Conservation (phyloP, 495 filamentous ascomycete genomes). For the Podospora pseudopauciseta region DNA sequence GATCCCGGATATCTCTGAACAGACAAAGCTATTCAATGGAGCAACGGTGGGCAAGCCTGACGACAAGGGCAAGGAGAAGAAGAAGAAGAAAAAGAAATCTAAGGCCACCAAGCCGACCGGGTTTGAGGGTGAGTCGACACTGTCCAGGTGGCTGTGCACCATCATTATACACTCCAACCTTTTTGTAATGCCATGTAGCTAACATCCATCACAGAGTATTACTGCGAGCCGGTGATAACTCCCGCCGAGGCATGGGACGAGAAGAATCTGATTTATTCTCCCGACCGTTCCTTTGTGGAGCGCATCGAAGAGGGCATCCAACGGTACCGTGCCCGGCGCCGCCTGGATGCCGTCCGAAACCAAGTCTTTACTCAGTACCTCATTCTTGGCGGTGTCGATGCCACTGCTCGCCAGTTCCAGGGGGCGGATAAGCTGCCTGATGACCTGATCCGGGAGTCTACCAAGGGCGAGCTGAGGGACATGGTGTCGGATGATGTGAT, state of each 20-base stretch:
- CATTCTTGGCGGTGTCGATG: constrained; percentile 74
- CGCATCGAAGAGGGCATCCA: constrained; percentile 86
- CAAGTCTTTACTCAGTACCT: constrained; percentile 76
- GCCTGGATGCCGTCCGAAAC: constrained; percentile 58
- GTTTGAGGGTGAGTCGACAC: constrained; percentile 39
- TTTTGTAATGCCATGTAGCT: not conserved
- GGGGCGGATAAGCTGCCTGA: constrained; percentile 54
- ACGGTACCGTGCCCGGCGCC: constrained; percentile 71
- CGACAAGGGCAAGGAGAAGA: constrained; percentile 20
- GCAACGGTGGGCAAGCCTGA: not conserved
- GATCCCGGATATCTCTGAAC: not conserved
- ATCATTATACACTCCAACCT: not conserved
- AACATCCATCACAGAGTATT: constrained; percentile 52
- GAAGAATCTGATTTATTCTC: constrained; percentile 27
- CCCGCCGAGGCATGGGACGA: constrained; percentile 62
- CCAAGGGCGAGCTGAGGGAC: constrained; percentile 57
- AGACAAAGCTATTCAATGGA: not conserved
- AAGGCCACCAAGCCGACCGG: constrained; percentile 38
- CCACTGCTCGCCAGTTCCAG: constrained; percentile 62
- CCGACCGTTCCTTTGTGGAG: constrained; percentile 27
- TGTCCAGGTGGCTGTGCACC: constrained; percentile 7
- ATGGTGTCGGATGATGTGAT: constrained; percentile 60
- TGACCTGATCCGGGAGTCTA: constrained; percentile 49
- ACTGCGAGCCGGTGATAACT: constrained; percentile 72
- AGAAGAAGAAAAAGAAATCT: constrained; percentile 33